Base-by-base conservation (phyloP, 2,329 filamentous ascomycete genomes). In the Chrysosphaeria jannelii region DNA sequence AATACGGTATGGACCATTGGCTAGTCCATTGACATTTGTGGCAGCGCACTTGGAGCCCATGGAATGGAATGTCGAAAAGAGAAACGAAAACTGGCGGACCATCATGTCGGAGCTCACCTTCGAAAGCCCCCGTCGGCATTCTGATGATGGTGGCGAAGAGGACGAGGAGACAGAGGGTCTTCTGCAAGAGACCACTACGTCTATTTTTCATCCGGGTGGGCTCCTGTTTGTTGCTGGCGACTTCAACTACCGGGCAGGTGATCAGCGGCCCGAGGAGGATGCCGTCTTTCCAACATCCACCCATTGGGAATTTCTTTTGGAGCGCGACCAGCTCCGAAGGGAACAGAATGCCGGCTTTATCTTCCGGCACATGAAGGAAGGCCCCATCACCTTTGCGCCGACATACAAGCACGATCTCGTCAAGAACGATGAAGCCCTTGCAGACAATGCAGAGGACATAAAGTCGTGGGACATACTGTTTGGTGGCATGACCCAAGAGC, bases 171-270 rank as follows among this genome's bases (percentile, higher is more conserved):
- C 27, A 1, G 29, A 20, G 3, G 31, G 27, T 4, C 22, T 34
- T 8, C 17, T 27, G 6, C 21, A 16, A 8, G 14, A 29, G 16
- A 53, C 60, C 33, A 42, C 56, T 31, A 46, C 61, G 19, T 63
- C 62, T 16, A 60, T 93, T 26, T 91, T 79, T 47, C 61, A 58
- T 23, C 62, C 74, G 2, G 57, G 54, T 4, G 65, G 65, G 4
- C 65, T 89, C 39, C 50, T 91, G 2, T 89, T 93, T 40, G 52
- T 93, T 22, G 70, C 68, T 1, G 85, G 85, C 13, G 85, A 97
- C 41, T 56, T 97, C 29, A 97, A 97, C 50, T 97, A 97, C 45
- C 70, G 85, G 33, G 88, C 81, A 10, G 62, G 66, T 6, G 56
- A 64, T 30, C 54, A 51, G 1, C 48, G 55, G 1, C 78, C 79